Conservation (phyloP, 208 protist genomes). For the Porcisia deanei region DNA sequence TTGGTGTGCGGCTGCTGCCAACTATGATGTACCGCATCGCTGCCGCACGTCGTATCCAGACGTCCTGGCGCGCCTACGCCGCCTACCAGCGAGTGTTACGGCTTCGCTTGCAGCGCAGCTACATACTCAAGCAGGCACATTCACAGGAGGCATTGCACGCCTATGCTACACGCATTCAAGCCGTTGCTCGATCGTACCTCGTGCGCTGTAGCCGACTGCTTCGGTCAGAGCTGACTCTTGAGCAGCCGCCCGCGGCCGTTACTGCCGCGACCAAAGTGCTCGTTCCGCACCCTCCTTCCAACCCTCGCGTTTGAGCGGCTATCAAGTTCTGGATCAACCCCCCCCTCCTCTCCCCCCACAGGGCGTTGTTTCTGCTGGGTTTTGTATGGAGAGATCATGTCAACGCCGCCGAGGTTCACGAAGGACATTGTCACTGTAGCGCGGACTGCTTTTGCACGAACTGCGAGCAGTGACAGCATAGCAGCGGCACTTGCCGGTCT, state of each 20-base stretch:
- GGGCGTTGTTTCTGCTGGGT: not conserved
- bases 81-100: conserved; percentile 35
- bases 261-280: not conserved
- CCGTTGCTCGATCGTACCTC: conserved; percentile 32
- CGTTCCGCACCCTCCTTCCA: not conserved
- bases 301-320: not conserved
- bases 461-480: not conserved
- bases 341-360: not conserved
- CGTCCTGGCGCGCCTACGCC: conserved; percentile 42
- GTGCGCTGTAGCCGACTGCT: conserved; percentile 1
- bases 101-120: conserved; percentile 24
- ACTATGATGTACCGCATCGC: conserved; percentile 15
- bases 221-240: not conserved
- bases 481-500: not conserved
- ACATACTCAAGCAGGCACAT: conserved; percentile 3
- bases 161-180: conserved; percentile 63
- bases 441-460: not conserved
- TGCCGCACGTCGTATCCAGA: conserved; percentile 48
- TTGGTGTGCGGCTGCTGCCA: conserved; percentile 1
- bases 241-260: not conserved
- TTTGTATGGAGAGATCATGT: not conserved
- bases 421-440: not conserved
- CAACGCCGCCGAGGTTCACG: not conserved
- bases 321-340: not conserved
- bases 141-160: conserved; percentile 44